Evolutionary conservation across 2,329 filamentous ascomycete genomes (phyloP).

Genomic region (Colletotrichum tofieldiae): DNA sequence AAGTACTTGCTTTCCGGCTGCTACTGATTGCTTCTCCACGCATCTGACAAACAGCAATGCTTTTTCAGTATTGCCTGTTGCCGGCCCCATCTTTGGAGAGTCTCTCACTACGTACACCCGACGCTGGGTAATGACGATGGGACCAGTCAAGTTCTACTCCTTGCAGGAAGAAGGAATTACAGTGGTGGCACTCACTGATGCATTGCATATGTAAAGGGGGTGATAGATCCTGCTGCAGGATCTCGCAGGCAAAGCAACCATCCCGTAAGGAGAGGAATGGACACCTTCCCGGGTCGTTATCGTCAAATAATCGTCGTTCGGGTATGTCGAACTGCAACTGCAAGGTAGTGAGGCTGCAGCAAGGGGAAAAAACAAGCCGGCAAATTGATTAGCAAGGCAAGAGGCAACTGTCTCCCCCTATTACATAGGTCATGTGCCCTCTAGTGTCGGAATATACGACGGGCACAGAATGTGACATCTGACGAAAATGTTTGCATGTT

Average conservation of each 20-base stretch:
- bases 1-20: neutral
- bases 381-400: neutral
- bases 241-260: conserved; percentile 29
- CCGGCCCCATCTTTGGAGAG: too few species aligned
- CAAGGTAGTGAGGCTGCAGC: conserved; percentile 5
- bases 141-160: conserved; percentile 13
- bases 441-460: conserved; percentile 8
- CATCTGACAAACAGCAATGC: neutral
- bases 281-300: conserved; percentile 4
- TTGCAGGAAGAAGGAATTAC: conserved; percentile 22
- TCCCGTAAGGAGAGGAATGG: neutral
- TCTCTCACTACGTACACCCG: neutral
- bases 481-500: conserved; percentile 14
- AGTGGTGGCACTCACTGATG: neutral
- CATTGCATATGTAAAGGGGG: neutral
- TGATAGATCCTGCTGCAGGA: conserved; percentile 38
- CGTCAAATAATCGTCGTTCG: neutral
- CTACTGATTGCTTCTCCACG: neutral
- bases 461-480: conserved; percentile 25
- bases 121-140: conserved; percentile 4
- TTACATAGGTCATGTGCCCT: conserved; percentile 21
- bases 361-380: neutral
- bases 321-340: conserved; percentile 7
- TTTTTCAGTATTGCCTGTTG: neutral
- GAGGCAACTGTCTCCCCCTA: conserved; percentile 13